These are phyloP conservation scores for Penstemon newberryi DNA, from an alignment of 257 asterid genomes.

Conservation along the genomic window DNA sequence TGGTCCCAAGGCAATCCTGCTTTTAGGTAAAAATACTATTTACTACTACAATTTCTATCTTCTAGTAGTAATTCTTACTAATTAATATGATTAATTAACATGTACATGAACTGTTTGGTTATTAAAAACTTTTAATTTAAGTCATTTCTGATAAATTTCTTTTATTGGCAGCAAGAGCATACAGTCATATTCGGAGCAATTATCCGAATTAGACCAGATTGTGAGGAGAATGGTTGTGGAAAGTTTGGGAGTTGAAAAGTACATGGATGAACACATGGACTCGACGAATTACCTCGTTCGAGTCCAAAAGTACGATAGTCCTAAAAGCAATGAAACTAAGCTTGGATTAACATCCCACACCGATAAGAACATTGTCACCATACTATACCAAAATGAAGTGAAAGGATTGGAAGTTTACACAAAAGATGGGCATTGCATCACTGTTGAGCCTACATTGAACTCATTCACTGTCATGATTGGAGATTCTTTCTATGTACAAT, in stretches of 20 bases:
- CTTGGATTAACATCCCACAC: conserved; percentile 51
- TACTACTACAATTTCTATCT: neutral
- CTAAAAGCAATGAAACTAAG: conserved; percentile 34
- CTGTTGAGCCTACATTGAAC: conserved; percentile 36
- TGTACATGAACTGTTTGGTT: no score
- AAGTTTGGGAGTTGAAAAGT: conserved; percentile 42
- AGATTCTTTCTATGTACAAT: conserved; percentile 44
- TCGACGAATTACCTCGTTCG: conserved; percentile 47
- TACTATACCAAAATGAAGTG: conserved; percentile 39
- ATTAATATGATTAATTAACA: no score
- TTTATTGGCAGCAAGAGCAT: conserved; percentile 39
- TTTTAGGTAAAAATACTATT: conserved; percentile 37
- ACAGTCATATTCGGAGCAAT: conserved; percentile 29
- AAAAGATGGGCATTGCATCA: conserved; percentile 54
- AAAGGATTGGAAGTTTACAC: conserved; percentile 43
- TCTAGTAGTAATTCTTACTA: neutral
- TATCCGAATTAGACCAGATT: conserved; percentile 43
- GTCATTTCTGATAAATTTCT: no score
- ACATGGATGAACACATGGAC: conserved; percentile 52
- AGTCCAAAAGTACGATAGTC: conserved; percentile 52
- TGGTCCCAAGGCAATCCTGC: conserved; percentile 64
- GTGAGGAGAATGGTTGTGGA: conserved; percentile 53
- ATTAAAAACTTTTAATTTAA: no score
- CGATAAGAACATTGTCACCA: conserved; percentile 47
- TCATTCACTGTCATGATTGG: conserved; percentile 55